A percentile compares a stretch with the other conserved stretches of the same genome.
These are phyloP conservation scores for Clathrus columnatus DNA, from an alignment of 768 basidiomycete genomes.

Conservation along the genomic window DNA sequence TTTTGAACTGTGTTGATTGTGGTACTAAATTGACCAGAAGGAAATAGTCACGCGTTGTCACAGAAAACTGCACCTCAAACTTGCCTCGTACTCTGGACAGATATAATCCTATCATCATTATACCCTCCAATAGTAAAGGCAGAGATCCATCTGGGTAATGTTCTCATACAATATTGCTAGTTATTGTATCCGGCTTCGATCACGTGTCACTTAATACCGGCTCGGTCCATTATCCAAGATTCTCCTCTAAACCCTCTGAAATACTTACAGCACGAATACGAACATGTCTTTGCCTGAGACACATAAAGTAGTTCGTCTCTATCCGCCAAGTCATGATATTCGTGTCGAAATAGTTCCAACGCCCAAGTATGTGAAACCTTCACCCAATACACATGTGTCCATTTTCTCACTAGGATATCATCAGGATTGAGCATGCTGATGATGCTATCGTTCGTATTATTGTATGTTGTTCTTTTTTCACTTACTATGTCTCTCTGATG, in stretches of 20 bases:
- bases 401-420: neutral
- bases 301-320: constrained; percentile 11
- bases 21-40: neutral
- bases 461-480: constrained; percentile 27
- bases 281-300: constrained; percentile 6
- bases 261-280: no score
- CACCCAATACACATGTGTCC: neutral
- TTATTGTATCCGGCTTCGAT: neutral
- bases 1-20: no score
- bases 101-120: no score
- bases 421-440: constrained; percentile 61
- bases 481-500: no score
- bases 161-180: no score
- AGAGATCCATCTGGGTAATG: no score
- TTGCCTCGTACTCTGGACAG: no score
- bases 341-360: constrained; percentile 8
- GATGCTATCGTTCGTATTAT: constrained; percentile 72
- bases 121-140: no score
- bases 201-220: neutral
- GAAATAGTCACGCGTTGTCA: neutral
- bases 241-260: neutral
- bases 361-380: neutral
- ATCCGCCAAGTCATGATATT: constrained; percentile 11
- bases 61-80: neutral
- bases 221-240: no score